Evolutionary conservation across 192 early-diverging fungal species (phyloP).

Genomic region (Chytriomyces sp.): DNA sequence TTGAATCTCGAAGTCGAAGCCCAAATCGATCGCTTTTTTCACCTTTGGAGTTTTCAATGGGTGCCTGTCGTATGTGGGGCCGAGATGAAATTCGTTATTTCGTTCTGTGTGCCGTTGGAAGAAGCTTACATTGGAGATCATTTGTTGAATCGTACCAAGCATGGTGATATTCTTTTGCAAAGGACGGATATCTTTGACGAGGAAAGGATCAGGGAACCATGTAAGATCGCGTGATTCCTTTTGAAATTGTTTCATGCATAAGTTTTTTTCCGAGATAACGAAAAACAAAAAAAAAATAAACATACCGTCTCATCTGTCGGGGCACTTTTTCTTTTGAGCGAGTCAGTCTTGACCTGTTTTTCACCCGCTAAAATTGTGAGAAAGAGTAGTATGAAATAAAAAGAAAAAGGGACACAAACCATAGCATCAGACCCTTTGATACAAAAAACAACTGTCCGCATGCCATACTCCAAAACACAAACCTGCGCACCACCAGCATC

Average conservation of each 20-base stretch:
- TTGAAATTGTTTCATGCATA: background rate
- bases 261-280: background rate
- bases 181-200: background rate
- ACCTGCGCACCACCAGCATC: constrained; percentile 16
- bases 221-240: constrained; percentile 4
- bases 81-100: too few species aligned
- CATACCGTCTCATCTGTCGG: too few species aligned
- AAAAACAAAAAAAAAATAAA: background rate
- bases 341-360: too few species aligned
- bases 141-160: constrained; percentile 8
- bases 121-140: constrained; percentile 11
- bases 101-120: too few species aligned
- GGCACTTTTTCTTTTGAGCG: too few species aligned
- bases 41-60: constrained; percentile 17
- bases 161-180: constrained; percentile 15
- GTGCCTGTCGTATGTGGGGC: too few species aligned
- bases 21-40: constrained; percentile 16
- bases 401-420: too few species aligned
- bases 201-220: background rate
- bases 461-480: background rate
- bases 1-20: background rate
- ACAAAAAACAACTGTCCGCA: too few species aligned
- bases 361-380: too few species aligned
- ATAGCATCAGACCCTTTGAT: too few species aligned
- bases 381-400: too few species aligned